Evolutionary conservation across 139 green algal species (phyloP), one percentile per base, ranked within the genome.

Genomic region (Trebouxia sp.): DNA sequence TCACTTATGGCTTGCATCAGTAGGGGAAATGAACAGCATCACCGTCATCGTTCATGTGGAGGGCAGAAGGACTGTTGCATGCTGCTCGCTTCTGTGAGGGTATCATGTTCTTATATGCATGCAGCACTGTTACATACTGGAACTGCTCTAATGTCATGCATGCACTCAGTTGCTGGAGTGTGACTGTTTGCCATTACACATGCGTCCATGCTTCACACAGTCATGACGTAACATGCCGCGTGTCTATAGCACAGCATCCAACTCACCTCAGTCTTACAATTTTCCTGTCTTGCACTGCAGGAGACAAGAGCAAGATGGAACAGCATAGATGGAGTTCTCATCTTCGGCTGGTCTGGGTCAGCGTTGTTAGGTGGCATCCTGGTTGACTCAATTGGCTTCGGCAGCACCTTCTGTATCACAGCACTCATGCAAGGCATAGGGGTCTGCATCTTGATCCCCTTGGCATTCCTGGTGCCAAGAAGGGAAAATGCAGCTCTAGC

Each of bases 351-450:
- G 89, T 83, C 67, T 20, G 89, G 89, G 56, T 82, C 45, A 8
- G 89, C 89, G 6, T 72, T 88, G 22, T 15, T 91, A 28, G 89
- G 89, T 12, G 89, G 89, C 53, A 83, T 82, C 32, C 85, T 93
- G 35, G 80, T 93, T n/a, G 56, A 90, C 28, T n/a, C 5, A 30
- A 8, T 26, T 1, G 86, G 86, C n/a, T 92, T 89, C 66, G 30
- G 42, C 30, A 17, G 43, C 47, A 77, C 78, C 9, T 88, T 88
- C 50, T 28, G 38, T 32, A 77, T 51, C 5, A 88, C 84, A 14
- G 84, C 84, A 22, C 22, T 55, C 1, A 8, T 53, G 2, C 66
- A 76, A 22, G 38, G 65, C 35, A n/a, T 75, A 26, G 65, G 32
- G 6, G 32, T 45, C 10, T 48, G 65, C 47, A 15, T 75, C 10